These are phyloP conservation scores for Thymus quinquecostatus DNA, from an alignment of 257 asterid species.

Conservation along the genomic window DNA sequence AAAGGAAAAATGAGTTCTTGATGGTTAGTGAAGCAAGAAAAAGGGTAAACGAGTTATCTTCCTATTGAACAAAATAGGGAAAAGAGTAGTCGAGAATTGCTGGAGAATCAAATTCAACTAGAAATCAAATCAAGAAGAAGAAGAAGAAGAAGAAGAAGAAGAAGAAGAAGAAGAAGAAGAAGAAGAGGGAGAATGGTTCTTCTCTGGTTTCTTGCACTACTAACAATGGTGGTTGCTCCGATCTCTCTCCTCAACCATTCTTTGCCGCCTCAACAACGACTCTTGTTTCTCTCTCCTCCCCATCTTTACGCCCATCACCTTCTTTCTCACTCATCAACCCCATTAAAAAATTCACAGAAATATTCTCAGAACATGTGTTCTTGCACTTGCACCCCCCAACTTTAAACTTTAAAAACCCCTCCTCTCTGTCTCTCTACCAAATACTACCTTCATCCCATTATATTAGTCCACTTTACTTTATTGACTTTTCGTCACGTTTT, in stretches of 20 bases:
- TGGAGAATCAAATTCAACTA: constrained; percentile 25
- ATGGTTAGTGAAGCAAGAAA: constrained; percentile 13
- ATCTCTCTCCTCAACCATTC: constrained; percentile 64
- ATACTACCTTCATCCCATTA: too few species aligned
- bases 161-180: constrained; percentile 56
- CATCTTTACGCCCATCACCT: neutral
- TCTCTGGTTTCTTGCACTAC: constrained; percentile 29
- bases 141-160: constrained; percentile 50
- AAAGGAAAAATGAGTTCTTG: constrained; percentile 18
- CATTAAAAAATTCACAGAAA: constrained; percentile 33
- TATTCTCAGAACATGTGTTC: constrained; percentile 25
- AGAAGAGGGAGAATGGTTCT: constrained; percentile 37
- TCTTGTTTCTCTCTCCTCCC: constrained; percentile 38
- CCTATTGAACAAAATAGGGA: neutral
- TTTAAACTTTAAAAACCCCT: neutral
- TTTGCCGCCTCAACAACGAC: constrained; percentile 33
- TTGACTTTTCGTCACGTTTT: too few species aligned
- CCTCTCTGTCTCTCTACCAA: neutral
- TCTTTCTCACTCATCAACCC: constrained; percentile 17
- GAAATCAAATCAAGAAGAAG: constrained; percentile 22
- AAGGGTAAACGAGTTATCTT: neutral
- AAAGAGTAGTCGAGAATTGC: neutral
- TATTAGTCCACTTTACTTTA: too few species aligned
- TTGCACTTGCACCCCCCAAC: constrained; percentile 26
- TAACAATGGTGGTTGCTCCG: constrained; percentile 47